Percentiles rank a stretch among this genome's conserved stretches.
Conservation (phyloP, 2,329 filamentous ascomycete species). For the Tothia fuscella region DNA sequence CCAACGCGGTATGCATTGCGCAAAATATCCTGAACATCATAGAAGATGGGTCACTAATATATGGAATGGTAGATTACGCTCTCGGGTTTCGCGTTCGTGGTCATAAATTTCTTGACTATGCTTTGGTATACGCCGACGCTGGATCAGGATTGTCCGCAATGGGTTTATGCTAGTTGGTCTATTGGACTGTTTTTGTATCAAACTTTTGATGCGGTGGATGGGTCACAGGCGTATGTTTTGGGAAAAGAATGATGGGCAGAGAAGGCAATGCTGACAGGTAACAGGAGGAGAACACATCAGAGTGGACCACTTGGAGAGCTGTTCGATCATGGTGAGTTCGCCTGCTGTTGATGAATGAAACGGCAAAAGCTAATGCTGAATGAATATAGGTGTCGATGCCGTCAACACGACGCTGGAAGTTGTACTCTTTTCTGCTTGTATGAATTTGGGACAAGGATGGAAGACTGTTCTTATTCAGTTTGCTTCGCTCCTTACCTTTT, state of each 20-base stretch:
- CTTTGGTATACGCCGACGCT: conserved; percentile 94
- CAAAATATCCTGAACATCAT: neutral
- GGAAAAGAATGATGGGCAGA: neutral
- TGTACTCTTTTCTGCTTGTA: conserved; percentile 78
- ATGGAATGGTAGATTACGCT: conserved; percentile 58
- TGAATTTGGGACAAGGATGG: conserved; percentile 91
- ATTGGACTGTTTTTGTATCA: conserved; percentile 89
- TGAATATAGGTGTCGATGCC: conserved; percentile 60
- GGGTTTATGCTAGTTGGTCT: conserved; percentile 93
- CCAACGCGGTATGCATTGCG: conserved; percentile 4
- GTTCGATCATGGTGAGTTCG: conserved; percentile 82
- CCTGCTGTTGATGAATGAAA: neutral
- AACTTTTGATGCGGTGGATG: conserved; percentile 96
- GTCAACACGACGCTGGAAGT: conserved; percentile 93
- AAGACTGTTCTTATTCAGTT: conserved; percentile 74
- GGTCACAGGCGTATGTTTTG: conserved; percentile 76
- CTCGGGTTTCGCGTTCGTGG: conserved; percentile 78
- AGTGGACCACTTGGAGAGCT: conserved; percentile 90
- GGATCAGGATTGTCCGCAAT: conserved; percentile 82
- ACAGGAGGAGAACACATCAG: conserved; percentile 64
- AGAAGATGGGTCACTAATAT: neutral
- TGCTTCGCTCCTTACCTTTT: conserved; percentile 81
- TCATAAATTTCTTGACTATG: conserved; percentile 79
- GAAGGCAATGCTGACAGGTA: conserved; percentile 2
- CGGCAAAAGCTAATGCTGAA: neutral